Base-by-base conservation (phyloP, 805 yeast species). In the Wickerhamomyces subpelliculosus region DNA sequence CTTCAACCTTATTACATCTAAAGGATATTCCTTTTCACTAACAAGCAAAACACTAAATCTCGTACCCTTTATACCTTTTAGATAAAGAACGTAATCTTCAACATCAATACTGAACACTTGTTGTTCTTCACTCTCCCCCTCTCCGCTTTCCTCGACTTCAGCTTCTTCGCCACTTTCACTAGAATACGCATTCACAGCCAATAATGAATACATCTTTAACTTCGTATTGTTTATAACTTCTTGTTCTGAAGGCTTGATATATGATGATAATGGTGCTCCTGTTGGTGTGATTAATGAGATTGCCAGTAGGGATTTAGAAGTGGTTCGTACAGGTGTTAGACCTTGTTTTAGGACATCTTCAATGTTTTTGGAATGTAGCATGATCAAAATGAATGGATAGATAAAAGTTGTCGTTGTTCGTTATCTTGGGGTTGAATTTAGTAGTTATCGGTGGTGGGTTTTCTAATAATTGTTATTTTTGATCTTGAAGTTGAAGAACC, bases 21-120 rank as follows among this genome's bases (percentile, higher is more conserved):
- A 40, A 9, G 59, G 59, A 28, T 50, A 54, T 9, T 39, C 44
- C n/a, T 28, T 39, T 23, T 54, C 55, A 14, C 49, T 38, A 8
- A 54, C 45, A 3, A 49, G 27, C 1, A 54, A 37, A 20, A 52
- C 39, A 4, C 45, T 44, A 22, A 44, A 47, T 12, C 46, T 46
- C 0, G 54, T 49, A 10, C 38, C 25, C 11, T 31, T 34, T 21
- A 37, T 28, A 8, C n/a, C 10, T 14, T 24, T 37, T 9, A 32
- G 9, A 16, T 32, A 32, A 17, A 37, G 9, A 9, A 21, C 32
- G n/a, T n/a, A 32, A 14, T 27, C 40, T 27, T 37, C 40, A 24
- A 37, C 46, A 3, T 18, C 29, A 16, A 35, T 32, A n/a, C 36
- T 41, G 18, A 8, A 11, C 5, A 27, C 17, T n/a, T 5, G 12